Conservation (phyloP, 768 basidiomycete genomes). For the Pilatotrama ljubarskyi region DNA sequence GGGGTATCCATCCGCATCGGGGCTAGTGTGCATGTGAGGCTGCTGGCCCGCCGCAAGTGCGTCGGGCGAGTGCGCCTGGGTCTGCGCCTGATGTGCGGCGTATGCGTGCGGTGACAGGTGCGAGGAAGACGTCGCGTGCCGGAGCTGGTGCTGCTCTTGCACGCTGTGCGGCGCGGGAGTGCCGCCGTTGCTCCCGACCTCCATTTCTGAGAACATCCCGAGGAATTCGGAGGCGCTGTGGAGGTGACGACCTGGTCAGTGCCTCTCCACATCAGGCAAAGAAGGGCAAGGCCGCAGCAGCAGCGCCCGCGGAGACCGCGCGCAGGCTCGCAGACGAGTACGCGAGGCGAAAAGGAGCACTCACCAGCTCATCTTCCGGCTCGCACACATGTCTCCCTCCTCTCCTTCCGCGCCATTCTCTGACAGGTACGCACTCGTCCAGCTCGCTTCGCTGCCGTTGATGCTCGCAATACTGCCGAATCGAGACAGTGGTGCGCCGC, state of each 20-base stretch:
- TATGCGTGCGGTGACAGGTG: constrained; percentile 13
- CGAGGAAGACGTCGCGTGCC: constrained; percentile 1
- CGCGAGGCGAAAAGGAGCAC: constrained; percentile 3
- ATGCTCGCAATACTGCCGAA: constrained; percentile 30
- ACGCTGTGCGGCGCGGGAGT: constrained; percentile 9
- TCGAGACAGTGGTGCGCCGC: constrained; percentile 23
- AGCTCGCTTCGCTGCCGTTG: constrained; percentile 31
- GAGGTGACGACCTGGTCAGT: background rate
- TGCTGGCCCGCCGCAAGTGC: background rate
- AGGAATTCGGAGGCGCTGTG: constrained; percentile 26
- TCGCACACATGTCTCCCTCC: constrained; percentile 16
- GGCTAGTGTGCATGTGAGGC: background rate
- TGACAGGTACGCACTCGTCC: constrained; percentile 29
- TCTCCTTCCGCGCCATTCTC: constrained; percentile 24
- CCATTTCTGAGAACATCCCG: constrained; percentile 26
- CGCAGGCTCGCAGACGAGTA: background rate
- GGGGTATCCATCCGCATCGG: constrained; percentile 18
- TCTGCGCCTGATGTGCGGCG: background rate
- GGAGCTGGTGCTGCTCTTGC: constrained; percentile 10
- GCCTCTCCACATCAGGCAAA: background rate
- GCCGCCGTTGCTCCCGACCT: constrained; percentile 23
- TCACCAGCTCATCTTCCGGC: constrained; percentile 26
- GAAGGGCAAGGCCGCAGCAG: background rate
- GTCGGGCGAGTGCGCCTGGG: constrained; percentile 11
- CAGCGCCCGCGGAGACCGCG: background rate